Evolutionary conservation across 148 eudicot species (phyloP).

Genomic region (Hydrangea macrophylla): DNA sequence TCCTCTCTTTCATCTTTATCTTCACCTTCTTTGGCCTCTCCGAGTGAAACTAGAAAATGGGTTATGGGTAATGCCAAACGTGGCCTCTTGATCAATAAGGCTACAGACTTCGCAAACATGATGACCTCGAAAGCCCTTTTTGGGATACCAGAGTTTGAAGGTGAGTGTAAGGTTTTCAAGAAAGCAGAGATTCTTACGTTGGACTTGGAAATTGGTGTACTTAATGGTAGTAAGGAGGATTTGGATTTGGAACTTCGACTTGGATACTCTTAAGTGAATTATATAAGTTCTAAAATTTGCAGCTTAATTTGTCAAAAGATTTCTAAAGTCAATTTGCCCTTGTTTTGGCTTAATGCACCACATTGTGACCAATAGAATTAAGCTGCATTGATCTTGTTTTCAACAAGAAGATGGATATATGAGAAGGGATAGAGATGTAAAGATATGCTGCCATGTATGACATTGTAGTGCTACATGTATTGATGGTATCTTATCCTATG

Average conservation of each 20-base stretch:
- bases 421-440: slow-evolving; percentile 3
- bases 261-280: slow-evolving; percentile 31
- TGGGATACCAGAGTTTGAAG: slow-evolving; percentile 10
- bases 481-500: background rate
- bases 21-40: slow-evolving; percentile 17
- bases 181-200: slow-evolving; percentile 25
- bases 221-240: slow-evolving; percentile 34
- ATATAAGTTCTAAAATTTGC: no score
- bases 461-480: background rate
- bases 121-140: slow-evolving; percentile 18
- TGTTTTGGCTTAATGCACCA: background rate
- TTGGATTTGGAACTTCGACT: slow-evolving; percentile 83
- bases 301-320: no score
- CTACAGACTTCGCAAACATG: background rate
- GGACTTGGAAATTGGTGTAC: slow-evolving; percentile 58
- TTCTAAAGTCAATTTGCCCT: no score
- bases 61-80: background rate
- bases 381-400: background rate
- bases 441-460: slow-evolving; percentile 2
- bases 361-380: background rate
- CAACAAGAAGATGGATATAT: background rate
- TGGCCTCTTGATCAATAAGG: background rate
- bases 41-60: slow-evolving; percentile 22
- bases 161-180: slow-evolving; percentile 19
- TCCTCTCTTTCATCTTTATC: slow-evolving; percentile 5